Percentiles rank a stretch among this genome's conserved stretches.
Evolutionary conservation across 352 stramenopile species (phyloP).

Genomic region (Phytophthora ramorum): DNA sequence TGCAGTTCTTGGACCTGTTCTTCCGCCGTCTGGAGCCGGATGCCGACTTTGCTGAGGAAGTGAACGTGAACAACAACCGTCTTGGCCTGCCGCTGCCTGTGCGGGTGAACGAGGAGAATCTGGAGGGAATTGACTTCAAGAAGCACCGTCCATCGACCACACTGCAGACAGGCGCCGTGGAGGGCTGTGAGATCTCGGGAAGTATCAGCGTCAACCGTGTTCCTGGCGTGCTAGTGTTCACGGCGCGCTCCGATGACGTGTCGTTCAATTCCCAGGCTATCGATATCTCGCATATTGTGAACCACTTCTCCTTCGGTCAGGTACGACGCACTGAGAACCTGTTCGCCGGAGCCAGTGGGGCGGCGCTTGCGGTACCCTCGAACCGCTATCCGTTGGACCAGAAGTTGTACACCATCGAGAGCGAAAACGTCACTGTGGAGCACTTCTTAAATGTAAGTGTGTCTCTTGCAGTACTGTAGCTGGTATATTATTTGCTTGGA

Average conservation of each 20-base stretch:
- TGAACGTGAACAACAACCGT: slow-evolving; percentile 62
- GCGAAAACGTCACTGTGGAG: slow-evolving; percentile 79
- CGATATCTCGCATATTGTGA: slow-evolving; percentile 74
- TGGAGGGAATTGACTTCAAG: slow-evolving; percentile 57
- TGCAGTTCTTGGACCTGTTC: slow-evolving; percentile 87
- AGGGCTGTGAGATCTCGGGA: slow-evolving; percentile 83
- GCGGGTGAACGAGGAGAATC: slow-evolving; percentile 65
- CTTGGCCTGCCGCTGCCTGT: slow-evolving; percentile 54
- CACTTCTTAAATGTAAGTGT: slow-evolving; percentile 89
- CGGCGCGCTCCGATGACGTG: slow-evolving; percentile 68
- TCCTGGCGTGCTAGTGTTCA: slow-evolving; percentile 74
- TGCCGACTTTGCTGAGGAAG: slow-evolving; percentile 83
- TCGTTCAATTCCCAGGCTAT: slow-evolving; percentile 70
- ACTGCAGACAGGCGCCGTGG: slow-evolving; percentile 43
- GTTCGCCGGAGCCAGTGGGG: slow-evolving; percentile 45
- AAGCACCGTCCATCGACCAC: slow-evolving; percentile 47
- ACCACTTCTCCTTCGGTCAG: slow-evolving; percentile 90
- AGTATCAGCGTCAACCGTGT: slow-evolving; percentile 84
- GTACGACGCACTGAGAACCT: slow-evolving; percentile 69
- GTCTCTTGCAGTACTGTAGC: slow-evolving; percentile 21
- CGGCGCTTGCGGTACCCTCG: slow-evolving; percentile 47
- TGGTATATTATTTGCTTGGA: background rate
- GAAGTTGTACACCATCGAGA: slow-evolving; percentile 58
- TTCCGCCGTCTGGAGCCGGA: slow-evolving; percentile 82
- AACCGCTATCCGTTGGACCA: slow-evolving; percentile 74